phyloP scores from a whole-genome alignment of 257 asterid genomes.

The Ocimum tenuiflorum region DNA sequence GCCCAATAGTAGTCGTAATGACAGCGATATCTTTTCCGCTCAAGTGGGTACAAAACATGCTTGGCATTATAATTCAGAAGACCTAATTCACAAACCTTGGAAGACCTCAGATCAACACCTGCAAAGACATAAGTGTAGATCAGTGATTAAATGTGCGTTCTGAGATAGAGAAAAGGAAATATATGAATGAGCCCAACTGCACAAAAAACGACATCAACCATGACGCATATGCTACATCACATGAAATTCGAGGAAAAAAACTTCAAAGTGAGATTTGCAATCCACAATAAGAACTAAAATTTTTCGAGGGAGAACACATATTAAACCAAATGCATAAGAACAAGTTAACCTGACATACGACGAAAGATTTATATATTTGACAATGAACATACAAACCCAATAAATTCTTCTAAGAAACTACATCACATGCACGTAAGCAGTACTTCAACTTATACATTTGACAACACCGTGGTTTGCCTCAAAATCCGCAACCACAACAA shows the following conservation, averaged over 20 bases:
- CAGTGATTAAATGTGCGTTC: background rate
- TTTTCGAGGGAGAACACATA: background rate
- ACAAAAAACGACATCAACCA: slow-evolving; percentile 8
- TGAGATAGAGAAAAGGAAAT: background rate
- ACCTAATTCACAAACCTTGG: slow-evolving; percentile 95
- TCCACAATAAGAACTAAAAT: background rate
- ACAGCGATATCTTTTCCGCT: slow-evolving; percentile 73
- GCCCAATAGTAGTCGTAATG: slow-evolving; percentile 98
- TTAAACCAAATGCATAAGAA: background rate
- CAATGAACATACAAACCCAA: background rate
- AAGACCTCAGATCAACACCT: slow-evolving; percentile 93
- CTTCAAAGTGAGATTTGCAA: background rate
- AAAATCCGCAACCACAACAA: background rate
- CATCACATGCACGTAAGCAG: slow-evolving; percentile 4
- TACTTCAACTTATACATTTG: background rate
- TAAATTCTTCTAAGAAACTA: background rate
- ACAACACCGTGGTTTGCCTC: slow-evolving; percentile 8
- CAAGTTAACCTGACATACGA: background rate
- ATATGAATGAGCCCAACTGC: background rate
- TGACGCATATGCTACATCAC: background rate
- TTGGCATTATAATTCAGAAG: slow-evolving; percentile 80
- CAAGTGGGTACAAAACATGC: slow-evolving; percentile 73
- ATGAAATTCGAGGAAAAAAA: background rate
- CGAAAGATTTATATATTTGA: background rate
- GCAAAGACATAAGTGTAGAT: slow-evolving; percentile 27